Evolutionary conservation across 2,329 filamentous ascomycete genomes (phyloP), one percentile per base, ranked within the genome.

Genomic region (Furcasterigmium sp.): DNA sequence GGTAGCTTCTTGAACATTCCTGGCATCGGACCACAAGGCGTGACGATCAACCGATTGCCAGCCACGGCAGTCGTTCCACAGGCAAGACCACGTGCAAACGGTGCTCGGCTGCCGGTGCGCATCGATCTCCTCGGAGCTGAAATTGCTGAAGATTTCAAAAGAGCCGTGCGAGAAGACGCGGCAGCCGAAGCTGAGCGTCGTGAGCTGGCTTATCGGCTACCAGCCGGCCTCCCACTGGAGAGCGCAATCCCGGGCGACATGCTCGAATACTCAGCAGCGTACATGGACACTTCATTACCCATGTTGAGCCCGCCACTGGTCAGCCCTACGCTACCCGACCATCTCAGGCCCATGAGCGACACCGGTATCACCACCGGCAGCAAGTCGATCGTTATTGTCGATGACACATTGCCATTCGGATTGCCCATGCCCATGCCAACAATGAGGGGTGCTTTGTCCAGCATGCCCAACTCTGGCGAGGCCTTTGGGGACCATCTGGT

Each of bases 381-480:
- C 69, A 85, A 91, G 57, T 95, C 89, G 0, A 94, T 95, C 51
- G 76, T 95, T 43, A 94, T 95, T 56, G 81, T 95, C 28, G 87
- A 94, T 46, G 80, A 80, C 25, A 84, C 82, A 1, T 52, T 74
- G 14, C 65, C 72, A 0, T 65, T 68, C 5, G 65, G 78, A 8
- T 60, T 73, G n/a, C 63, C 72, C 1, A 51, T 35, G 30, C 39
- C 39, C 11, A 28, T 35, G 32, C 23, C 23, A 11, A 26, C 67
- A 9, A 77, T 81, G 74, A 69, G 74, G 8, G 75, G 71, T 8
- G 68, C 68, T 26, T 55, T 76, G 8, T 59, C 62, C 3, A 63
- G 60, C 4, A 57, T 64, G 19, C 71, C 67, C 42, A 62, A 64
- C 10, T 78, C 77, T 2, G 61, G 72, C 2, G 76, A 79, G 39